Conservation (phyloP, 768 basidiomycete species). For the Lactarius deliciosus region DNA sequence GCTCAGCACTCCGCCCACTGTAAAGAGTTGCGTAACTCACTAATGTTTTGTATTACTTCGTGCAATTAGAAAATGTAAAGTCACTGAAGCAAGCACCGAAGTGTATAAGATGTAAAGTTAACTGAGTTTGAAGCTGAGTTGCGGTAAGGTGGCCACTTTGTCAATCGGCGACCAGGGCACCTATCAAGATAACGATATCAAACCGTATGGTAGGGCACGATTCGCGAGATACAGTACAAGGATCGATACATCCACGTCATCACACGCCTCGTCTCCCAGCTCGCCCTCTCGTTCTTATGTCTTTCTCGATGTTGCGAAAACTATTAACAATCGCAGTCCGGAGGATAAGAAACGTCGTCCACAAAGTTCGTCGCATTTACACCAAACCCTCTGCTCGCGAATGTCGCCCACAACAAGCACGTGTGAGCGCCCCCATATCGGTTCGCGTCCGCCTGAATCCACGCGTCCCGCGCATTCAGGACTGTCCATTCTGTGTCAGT, state of each 20-base stretch:
- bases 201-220: too few relatives aligned
- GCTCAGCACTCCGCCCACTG: too few relatives aligned
- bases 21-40: too few relatives aligned
- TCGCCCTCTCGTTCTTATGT: not conserved
- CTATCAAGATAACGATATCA: too few relatives aligned
- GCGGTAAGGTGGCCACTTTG: too few relatives aligned
- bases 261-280: not conserved
- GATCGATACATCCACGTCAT: not conserved
- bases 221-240: too few relatives aligned
- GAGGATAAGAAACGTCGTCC: slow-evolving; percentile 36
- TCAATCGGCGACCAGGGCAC: too few relatives aligned
- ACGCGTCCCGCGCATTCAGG: slow-evolving; percentile 48
- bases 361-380: slow-evolving; percentile 37
- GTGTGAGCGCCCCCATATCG: slow-evolving; percentile 46
- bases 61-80: too few relatives aligned
- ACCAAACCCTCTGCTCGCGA: slow-evolving; percentile 52
- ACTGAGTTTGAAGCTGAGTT: too few relatives aligned
- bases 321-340: slow-evolving; percentile 29
- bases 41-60: too few relatives aligned
- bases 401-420: slow-evolving; percentile 46
- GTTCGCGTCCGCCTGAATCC: slow-evolving; percentile 53
- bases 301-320: not conserved
- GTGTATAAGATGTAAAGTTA: too few relatives aligned
- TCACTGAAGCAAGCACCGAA: too few relatives aligned
- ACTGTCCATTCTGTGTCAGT: slow-evolving; percentile 34